These are phyloP conservation scores for Dissoconium aciculare DNA, from an alignment of 2,329 filamentous ascomycete genomes.

Conservation along the genomic window DNA sequence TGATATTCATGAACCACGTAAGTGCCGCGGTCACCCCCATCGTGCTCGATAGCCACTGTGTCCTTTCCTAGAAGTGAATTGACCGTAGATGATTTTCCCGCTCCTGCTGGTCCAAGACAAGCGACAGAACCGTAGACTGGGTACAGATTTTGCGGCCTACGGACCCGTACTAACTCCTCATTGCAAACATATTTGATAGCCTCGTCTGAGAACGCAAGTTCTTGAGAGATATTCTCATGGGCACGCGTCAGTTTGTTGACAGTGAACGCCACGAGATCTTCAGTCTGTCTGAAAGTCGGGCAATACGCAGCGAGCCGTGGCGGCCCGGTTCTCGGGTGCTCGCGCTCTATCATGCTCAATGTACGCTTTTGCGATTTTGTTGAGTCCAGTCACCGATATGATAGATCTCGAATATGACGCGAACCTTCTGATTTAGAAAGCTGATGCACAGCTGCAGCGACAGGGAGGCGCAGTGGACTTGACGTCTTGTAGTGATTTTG, in stretches of 20 bases:
- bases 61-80: constrained; percentile 5
- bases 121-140: constrained; percentile 1
- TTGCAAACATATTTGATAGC: not conserved
- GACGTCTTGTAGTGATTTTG: too few species aligned
- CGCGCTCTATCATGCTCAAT: too few species aligned
- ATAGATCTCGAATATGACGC: too few species aligned
- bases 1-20: constrained; percentile 7
- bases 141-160: constrained; percentile 4
- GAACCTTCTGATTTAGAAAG: too few species aligned
- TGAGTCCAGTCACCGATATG: too few species aligned
- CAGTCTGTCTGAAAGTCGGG: not conserved
- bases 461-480: too few species aligned
- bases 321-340: too few species aligned
- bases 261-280: not conserved
- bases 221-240: not conserved
- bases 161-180: too few species aligned
- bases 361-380: too few species aligned
- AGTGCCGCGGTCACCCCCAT: constrained; percentile 4
- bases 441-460: too few species aligned
- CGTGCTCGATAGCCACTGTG: constrained; percentile 5
- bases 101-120: constrained; percentile 8
- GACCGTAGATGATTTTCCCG: constrained; percentile 10
- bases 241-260: not conserved
- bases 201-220: not conserved
- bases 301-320: not conserved